Conservation (phyloP, 1,139 yeast genomes). For the Komagataea norvegica region DNA sequence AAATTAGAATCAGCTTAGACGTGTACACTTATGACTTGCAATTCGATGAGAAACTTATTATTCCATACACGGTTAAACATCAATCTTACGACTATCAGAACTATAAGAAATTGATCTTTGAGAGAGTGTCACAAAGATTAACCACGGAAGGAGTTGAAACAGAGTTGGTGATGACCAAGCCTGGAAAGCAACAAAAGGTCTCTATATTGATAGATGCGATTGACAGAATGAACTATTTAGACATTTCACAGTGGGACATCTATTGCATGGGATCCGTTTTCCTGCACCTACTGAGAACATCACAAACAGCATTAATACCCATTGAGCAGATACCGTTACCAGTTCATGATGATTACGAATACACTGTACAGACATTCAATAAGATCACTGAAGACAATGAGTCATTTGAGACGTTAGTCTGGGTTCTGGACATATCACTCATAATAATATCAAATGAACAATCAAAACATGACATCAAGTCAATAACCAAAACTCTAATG, state of each 20-base stretch:
- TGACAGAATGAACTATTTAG: conserved; percentile 48
- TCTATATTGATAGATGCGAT: conserved; percentile 50
- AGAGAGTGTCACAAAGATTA: conserved; percentile 45
- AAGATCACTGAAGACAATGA: conserved; percentile 30
- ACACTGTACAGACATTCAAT: conserved; percentile 36
- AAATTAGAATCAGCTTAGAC: conserved; percentile 68
- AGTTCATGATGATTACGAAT: conserved; percentile 40
- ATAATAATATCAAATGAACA: conserved; percentile 34
- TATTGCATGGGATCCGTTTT: conserved; percentile 53
- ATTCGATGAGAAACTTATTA: conserved; percentile 30
- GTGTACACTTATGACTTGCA: conserved; percentile 56
- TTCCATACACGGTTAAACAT: conserved; percentile 30
- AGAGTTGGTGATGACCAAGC: conserved; percentile 51
- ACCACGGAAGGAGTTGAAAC: conserved; percentile 39
- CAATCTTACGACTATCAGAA: conserved; percentile 30
- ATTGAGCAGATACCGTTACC: conserved; percentile 42
- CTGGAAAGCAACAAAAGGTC: conserved; percentile 51
- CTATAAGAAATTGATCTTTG: conserved; percentile 34
- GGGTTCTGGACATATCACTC: conserved; percentile 32
- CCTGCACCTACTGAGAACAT: conserved; percentile 42
- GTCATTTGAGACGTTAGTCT: conserved; percentile 32
- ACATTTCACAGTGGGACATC: conserved; percentile 58
- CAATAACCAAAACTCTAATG: conserved; percentile 46
- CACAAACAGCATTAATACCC: conserved; percentile 44
- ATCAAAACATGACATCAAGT: conserved; percentile 43